phyloP scores from a whole-genome alignment of 75 land plant species.

The Sequoia sempervirens region DNA sequence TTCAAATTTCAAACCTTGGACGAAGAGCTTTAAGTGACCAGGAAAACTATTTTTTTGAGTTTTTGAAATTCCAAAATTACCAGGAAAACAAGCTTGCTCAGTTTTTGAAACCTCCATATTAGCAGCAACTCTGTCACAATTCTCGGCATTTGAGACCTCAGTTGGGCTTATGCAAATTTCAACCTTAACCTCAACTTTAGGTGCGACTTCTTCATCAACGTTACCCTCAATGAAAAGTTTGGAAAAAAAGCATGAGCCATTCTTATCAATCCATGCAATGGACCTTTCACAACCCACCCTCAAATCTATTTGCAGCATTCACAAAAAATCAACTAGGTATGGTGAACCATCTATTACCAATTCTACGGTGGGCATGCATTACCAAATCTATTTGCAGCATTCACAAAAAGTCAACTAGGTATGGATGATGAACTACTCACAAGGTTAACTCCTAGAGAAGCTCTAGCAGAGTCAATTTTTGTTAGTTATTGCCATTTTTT shows the following conservation, averaged over 20 bases:
- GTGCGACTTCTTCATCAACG: slow-evolving; percentile 4
- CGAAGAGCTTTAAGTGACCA: background rate
- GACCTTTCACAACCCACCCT: slow-evolving; percentile 18
- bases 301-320: slow-evolving; percentile 12
- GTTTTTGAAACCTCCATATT: background rate
- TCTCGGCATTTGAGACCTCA: slow-evolving; percentile 18
- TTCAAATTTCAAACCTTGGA: background rate
- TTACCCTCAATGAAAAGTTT: background rate
- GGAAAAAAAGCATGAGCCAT: slow-evolving; percentile 19
- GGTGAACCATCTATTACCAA: too few species aligned
- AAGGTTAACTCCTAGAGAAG: too few species aligned
- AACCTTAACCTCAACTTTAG: slow-evolving; percentile 27
- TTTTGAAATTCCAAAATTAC: too few species aligned
- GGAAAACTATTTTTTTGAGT: too few species aligned
- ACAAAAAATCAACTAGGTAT: too few species aligned
- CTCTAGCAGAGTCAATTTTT: too few species aligned
- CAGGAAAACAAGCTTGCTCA: background rate
- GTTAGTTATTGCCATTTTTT: too few species aligned
- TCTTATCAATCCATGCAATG: slow-evolving; percentile 34
- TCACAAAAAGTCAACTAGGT: too few species aligned
- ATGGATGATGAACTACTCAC: too few species aligned
- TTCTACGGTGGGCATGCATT: too few species aligned
- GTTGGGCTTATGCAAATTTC: slow-evolving; percentile 32
- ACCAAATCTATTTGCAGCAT: too few species aligned
- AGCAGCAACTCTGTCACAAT: slow-evolving; percentile 10